Conservation (phyloP, 1,284 basidiomycete species). For the Apiotrichum gracile region DNA sequence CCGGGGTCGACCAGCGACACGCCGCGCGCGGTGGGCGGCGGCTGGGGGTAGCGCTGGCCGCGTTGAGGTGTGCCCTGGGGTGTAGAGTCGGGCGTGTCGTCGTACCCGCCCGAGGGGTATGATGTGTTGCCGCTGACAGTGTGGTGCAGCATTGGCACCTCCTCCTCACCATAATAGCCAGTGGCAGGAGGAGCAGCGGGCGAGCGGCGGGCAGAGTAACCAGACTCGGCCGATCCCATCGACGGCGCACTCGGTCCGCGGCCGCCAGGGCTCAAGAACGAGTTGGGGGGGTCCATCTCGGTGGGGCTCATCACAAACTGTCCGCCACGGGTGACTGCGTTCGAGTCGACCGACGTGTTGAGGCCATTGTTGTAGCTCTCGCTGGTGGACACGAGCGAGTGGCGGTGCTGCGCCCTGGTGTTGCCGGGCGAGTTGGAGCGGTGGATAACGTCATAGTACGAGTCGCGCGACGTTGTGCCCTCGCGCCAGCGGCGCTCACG, state of each 20-base stretch:
- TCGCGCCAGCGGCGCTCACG: slow-evolving; percentile 88
- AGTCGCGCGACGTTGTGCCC: slow-evolving; percentile 76
- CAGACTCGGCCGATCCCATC: slow-evolving; percentile 39
- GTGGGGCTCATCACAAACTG: slow-evolving; percentile 61
- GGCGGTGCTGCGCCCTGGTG: slow-evolving; percentile 50
- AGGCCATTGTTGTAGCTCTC: slow-evolving; percentile 55
- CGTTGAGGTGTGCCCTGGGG: slow-evolving; percentile 23
- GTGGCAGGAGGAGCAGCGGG: not conserved
- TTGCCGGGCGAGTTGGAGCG: slow-evolving; percentile 40
- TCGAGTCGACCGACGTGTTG: slow-evolving; percentile 41
- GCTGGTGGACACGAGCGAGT: slow-evolving; percentile 68
- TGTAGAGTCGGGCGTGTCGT: slow-evolving; percentile 2
- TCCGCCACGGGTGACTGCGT: slow-evolving; percentile 28
- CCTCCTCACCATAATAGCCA: slow-evolving; percentile 48
- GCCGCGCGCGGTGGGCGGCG: slow-evolving; percentile 52
- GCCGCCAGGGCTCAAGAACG: slow-evolving; percentile 17
- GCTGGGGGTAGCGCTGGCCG: slow-evolving; percentile 12
- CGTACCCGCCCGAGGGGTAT: slow-evolving; percentile 11
- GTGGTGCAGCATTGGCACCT: slow-evolving; percentile 51
- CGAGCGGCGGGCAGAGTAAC: slow-evolving; percentile 12
- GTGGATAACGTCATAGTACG: slow-evolving; percentile 47
- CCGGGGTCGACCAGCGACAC: slow-evolving; percentile 71
- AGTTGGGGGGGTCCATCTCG: slow-evolving; percentile 52
- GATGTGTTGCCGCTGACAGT: slow-evolving; percentile 27
- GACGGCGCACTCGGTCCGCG: slow-evolving; percentile 39